These are phyloP conservation scores for Chlamydomonas sp. DNA, from an alignment of 139 green algal genomes.

Conservation along the genomic window DNA sequence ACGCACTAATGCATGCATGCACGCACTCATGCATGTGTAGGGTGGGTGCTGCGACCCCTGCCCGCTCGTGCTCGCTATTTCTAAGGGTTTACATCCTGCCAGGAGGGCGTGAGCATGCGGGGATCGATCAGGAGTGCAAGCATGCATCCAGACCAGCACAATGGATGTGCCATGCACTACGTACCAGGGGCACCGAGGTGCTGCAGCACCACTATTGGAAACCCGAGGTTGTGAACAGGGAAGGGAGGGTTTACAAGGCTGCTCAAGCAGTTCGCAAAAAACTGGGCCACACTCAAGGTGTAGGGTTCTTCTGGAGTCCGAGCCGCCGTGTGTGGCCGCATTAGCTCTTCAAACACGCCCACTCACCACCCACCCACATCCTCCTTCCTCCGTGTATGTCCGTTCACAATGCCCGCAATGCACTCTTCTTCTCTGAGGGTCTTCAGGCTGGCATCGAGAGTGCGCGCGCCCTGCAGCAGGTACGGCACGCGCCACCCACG, in stretches of 20 bases:
- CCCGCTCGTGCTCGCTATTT: background rate
- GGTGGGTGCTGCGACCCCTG: background rate
- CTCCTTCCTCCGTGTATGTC: constrained; percentile 6
- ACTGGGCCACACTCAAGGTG: background rate
- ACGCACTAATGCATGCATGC: too few relatives aligned
- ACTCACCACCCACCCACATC: background rate
- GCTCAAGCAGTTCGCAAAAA: background rate
- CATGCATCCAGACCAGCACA: too few relatives aligned
- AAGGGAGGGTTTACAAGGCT: background rate
- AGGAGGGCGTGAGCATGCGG: too few relatives aligned
- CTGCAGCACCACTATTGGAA: too few relatives aligned
- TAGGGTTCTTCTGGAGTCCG: background rate
- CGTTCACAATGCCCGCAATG: constrained; percentile 6
- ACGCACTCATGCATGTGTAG: too few relatives aligned
- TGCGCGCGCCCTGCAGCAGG: background rate
- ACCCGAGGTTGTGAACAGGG: too few relatives aligned
- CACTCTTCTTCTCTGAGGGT: background rate
- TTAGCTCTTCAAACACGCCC: background rate
- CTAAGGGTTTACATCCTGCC: too few relatives aligned
- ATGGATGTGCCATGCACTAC: too few relatives aligned
- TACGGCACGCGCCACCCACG: background rate
- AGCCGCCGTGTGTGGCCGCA: background rate
- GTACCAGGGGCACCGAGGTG: too few relatives aligned
- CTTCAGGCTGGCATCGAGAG: background rate
- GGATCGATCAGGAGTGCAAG: too few relatives aligned